phyloP scores from a whole-genome alignment of 1,284 basidiomycete species.

The Apiotrichum mycotoxinovorans region DNA sequence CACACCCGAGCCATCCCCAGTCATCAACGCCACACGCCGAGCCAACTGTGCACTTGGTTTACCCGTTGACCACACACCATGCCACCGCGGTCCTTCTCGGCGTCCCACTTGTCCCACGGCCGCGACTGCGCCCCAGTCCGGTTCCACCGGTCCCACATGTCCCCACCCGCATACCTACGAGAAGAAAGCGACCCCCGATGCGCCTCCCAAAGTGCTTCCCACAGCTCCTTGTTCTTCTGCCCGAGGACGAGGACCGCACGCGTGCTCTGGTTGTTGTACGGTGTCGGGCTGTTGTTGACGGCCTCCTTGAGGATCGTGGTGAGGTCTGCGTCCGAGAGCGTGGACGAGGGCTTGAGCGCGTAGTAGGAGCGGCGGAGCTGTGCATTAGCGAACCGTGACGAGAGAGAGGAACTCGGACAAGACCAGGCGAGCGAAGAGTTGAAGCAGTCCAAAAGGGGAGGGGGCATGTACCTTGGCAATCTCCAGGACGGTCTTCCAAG shows the following conservation, averaged over 20 bases:
- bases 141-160: no score
- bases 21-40: no score
- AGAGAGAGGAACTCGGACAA: no score
- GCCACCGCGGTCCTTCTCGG: no score
- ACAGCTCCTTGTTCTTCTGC: slow-evolving; percentile 49
- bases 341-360: slow-evolving; percentile 43
- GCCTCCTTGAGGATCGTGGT: slow-evolving; percentile 48
- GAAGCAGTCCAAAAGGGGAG: neutral
- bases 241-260: slow-evolving; percentile 51
- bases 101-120: no score
- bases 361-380: slow-evolving; percentile 50
- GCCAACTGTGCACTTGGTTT: no score
- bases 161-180: neutral
- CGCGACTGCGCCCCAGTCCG: no score
- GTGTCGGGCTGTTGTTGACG: slow-evolving; percentile 50
- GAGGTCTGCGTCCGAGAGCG: slow-evolving; percentile 47
- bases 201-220: slow-evolving; percentile 41
- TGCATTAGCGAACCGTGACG: no score
- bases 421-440: neutral
- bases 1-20: no score
- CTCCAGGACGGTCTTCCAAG: slow-evolving; percentile 6
- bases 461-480: slow-evolving; percentile 1
- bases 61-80: no score
- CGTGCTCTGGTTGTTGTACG: slow-evolving; percentile 52
- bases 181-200: neutral